Evolutionary conservation across 805 yeast genomes (phyloP).

Genomic region (Saturnispora dispora): DNA sequence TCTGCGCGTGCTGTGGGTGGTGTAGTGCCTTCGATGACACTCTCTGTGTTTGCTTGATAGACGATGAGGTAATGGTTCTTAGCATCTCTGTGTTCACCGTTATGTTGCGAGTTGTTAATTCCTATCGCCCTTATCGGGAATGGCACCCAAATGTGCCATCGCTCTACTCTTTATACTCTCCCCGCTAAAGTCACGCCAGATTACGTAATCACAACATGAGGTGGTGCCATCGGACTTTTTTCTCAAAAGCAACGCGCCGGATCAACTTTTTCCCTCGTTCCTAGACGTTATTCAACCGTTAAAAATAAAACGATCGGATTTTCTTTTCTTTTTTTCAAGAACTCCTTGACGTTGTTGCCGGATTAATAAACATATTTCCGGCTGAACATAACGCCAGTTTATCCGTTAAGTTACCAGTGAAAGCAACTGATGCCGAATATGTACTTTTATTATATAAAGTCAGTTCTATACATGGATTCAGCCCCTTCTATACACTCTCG

Average conservation of each 20-base stretch:
- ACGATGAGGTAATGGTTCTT: conserved; percentile 24
- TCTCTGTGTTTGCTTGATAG: conserved; percentile 27
- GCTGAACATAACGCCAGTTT: not conserved
- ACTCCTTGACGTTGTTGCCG: not conserved
- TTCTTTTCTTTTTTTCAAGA: not conserved
- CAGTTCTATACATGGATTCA: not conserved
- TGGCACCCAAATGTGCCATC: not conserved
- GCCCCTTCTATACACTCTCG: not conserved
- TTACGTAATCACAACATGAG: conserved; percentile 7
- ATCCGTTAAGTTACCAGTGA: not conserved
- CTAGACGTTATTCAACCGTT: not conserved
- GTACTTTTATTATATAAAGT: not conserved
- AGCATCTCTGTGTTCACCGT: conserved; percentile 16
- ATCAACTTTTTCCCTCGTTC: not conserved
- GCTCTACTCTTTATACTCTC: not conserved
- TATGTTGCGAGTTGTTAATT: not conserved
- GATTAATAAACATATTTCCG: not conserved
- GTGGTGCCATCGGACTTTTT: conserved; percentile 6
- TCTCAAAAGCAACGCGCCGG: not conserved
- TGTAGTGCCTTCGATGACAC: conserved; percentile 27
- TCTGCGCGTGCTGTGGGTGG: conserved; percentile 14
- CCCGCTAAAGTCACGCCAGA: conserved; percentile 11
- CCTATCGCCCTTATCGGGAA: not conserved
- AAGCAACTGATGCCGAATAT: not conserved
- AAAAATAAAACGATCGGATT: not conserved